Evolutionary conservation across 2,329 filamentous ascomycete species (phyloP).

Genomic region (Trichoderma sp.): DNA sequence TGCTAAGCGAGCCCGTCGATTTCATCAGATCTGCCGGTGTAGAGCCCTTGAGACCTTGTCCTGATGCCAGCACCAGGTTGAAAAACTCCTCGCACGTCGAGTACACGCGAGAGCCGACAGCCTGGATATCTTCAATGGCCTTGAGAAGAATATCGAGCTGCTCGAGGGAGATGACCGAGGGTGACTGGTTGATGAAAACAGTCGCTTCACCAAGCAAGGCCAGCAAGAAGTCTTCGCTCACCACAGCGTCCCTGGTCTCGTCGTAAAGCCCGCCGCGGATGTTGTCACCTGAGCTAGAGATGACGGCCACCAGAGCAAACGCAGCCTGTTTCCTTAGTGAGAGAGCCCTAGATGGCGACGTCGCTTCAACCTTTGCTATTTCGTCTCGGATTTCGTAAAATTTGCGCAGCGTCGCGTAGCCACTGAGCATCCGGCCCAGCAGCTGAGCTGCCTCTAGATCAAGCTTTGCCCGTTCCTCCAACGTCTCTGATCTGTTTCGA

Average conservation of each 20-base stretch:
- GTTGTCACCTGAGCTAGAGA: constrained; percentile 81
- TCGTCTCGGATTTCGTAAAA: constrained; percentile 85
- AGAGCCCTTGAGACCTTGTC: constrained; percentile 58
- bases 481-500: constrained; percentile 64
- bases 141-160: constrained; percentile 75
- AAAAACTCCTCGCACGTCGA: constrained; percentile 75
- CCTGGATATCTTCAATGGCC: constrained; percentile 75
- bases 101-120: constrained; percentile 69
- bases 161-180: constrained; percentile 58
- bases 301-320: constrained; percentile 73
- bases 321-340: constrained; percentile 67
- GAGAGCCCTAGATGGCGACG: constrained; percentile 43
- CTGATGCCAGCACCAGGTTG: constrained; percentile 68
- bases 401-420: constrained; percentile 84
- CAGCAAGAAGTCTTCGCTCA: constrained; percentile 83
- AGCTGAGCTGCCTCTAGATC: constrained; percentile 81
- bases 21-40: constrained; percentile 61
- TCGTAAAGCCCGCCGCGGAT: constrained; percentile 91
- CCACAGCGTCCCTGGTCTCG: constrained; percentile 71
- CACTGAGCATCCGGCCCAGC: constrained; percentile 80
- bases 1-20: constrained; percentile 54
- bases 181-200: constrained; percentile 63
- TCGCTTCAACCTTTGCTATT: constrained; percentile 26
- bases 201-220: constrained; percentile 80
- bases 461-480: constrained; percentile 67